Conservation (phyloP, 1,284 basidiomycete genomes). For the Apiotrichum gamsii region DNA sequence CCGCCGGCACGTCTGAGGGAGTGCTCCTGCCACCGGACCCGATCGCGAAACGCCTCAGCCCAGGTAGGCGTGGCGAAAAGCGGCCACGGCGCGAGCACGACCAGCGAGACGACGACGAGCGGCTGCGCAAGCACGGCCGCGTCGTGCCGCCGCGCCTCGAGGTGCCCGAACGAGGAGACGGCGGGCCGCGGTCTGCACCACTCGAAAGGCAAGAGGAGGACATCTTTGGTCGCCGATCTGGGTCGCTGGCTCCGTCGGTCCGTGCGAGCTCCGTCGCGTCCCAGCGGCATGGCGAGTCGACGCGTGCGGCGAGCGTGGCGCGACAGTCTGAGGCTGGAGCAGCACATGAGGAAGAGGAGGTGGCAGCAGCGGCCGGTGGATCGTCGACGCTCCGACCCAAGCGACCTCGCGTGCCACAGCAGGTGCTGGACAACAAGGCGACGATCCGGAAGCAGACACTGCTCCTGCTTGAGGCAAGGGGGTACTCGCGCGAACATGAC, state of each 20-base stretch:
- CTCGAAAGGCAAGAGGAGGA: constrained; percentile 24
- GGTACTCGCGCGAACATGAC: constrained; percentile 26
- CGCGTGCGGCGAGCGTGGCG: no score
- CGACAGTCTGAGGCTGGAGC: no score
- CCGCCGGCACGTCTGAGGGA: no score
- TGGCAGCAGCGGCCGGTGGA: background rate
- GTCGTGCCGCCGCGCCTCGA: constrained; percentile 16
- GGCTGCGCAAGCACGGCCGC: constrained; percentile 24
- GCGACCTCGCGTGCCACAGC: constrained; percentile 22
- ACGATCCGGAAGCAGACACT: constrained; percentile 40
- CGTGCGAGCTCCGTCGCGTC: background rate
- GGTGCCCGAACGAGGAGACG: background rate
- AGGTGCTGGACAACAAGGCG: constrained; percentile 41
- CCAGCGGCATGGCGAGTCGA: no score
- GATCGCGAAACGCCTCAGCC: no score
- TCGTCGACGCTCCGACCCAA: background rate
- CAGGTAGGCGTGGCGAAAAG: constrained; percentile 42
- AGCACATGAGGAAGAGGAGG: background rate
- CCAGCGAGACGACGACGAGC: constrained; percentile 17
- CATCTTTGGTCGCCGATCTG: constrained; percentile 32
- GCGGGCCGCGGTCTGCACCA: background rate
- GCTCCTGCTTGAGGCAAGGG: constrained; percentile 29
- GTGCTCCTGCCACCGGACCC: no score
- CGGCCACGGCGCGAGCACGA: constrained; percentile 18
- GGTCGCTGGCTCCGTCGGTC: background rate